Conservation (phyloP, 2,329 filamentous ascomycete genomes). For the Phoma herbarum region DNA sequence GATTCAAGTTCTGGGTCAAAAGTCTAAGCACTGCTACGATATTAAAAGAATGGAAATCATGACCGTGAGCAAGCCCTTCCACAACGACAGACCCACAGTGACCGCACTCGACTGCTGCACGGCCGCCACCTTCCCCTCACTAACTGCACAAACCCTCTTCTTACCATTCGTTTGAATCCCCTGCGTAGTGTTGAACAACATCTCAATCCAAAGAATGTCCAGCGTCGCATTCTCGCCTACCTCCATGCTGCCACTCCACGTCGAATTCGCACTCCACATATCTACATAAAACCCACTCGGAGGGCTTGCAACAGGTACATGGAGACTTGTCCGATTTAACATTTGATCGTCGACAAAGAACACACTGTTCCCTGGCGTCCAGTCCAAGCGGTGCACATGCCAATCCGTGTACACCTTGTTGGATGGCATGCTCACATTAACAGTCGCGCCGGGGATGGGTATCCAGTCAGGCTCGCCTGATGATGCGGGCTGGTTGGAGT, state of each 20-base stretch:
- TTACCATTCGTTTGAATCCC: not conserved
- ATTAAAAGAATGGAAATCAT: not conserved
- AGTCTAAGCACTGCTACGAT: not conserved
- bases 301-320: constrained; percentile 15
- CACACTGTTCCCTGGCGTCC: constrained; percentile 14
- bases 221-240: constrained; percentile 19
- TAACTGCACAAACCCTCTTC: not conserved
- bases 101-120: not conserved
- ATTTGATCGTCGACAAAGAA: constrained; percentile 25
- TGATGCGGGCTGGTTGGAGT: constrained; percentile 23
- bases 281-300: constrained; percentile 10
- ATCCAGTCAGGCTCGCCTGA: constrained; percentile 12
- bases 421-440: constrained; percentile 18
- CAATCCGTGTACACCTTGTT: constrained; percentile 10
- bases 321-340: not conserved
- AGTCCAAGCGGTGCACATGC: constrained; percentile 26
- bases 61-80: not conserved
- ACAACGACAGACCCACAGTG: not conserved
- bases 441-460: constrained; percentile 19
- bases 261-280: constrained; percentile 19
- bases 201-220: constrained; percentile 25
- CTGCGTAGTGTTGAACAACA: constrained; percentile 23
- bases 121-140: not conserved
- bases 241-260: constrained; percentile 18
- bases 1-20: not conserved